These are phyloP conservation scores for Diaporthe sp. DNA, from an alignment of 2,329 filamentous ascomycete species.

Conservation along the genomic window DNA sequence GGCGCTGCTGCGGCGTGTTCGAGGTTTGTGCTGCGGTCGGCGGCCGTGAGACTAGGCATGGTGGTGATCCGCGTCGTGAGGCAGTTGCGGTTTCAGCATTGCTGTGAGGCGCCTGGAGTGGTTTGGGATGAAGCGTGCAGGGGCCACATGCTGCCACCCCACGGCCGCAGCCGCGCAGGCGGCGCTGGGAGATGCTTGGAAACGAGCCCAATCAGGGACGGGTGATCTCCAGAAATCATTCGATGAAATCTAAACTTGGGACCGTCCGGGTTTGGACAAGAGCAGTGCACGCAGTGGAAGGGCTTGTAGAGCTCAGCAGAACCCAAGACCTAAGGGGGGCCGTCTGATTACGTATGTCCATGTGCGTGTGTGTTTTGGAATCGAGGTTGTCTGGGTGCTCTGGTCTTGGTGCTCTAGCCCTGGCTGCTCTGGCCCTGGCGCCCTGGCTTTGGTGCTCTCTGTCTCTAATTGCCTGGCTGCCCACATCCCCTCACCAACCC, in stretches of 20 bases:
- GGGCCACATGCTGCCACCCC: slow-evolving; percentile 34
- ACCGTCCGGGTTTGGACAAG: slow-evolving; percentile 22
- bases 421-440: background rate
- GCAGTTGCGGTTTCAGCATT: slow-evolving; percentile 39
- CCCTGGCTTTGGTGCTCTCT: background rate
- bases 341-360: slow-evolving; percentile 31
- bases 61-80: slow-evolving; percentile 38
- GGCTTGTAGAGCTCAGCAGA: background rate
- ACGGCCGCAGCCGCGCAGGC: slow-evolving; percentile 31
- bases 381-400: background rate
- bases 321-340: background rate
- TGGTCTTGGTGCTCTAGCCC: background rate
- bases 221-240: slow-evolving; percentile 35
- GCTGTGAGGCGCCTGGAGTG: slow-evolving; percentile 25
- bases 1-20: slow-evolving; percentile 36
- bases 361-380: slow-evolving; percentile 9
- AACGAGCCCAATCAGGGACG: slow-evolving; percentile 28
- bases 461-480: background rate
- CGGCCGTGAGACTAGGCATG: slow-evolving; percentile 18
- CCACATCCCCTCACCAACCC: background rate
- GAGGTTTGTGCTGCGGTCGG: slow-evolving; percentile 41
- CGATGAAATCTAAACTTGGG: slow-evolving; percentile 35
- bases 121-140: slow-evolving; percentile 41
- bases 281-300: background rate
- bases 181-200: slow-evolving; percentile 26